A percentile compares a stretch with the other conserved stretches of the same genome.
phyloP scores from a whole-genome alignment of 257 asterid genomes.

The Catharanthus roseus region DNA sequence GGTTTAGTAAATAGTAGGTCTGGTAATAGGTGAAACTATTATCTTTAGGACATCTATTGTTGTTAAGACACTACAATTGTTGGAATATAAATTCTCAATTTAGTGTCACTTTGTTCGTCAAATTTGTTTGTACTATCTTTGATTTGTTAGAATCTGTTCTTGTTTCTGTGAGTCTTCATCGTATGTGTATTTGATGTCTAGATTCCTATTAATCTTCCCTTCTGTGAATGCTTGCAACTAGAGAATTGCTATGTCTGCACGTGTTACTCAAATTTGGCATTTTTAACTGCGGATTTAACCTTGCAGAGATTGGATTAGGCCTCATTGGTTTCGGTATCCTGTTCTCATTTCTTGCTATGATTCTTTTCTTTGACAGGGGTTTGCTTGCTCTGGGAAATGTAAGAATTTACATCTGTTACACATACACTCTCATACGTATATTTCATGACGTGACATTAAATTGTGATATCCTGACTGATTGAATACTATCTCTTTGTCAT shows the following conservation, averaged over 20 bases:
- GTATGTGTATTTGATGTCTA: not conserved
- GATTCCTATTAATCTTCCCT: not conserved
- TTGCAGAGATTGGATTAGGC: conserved; percentile 79
- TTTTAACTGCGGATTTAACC: conserved; percentile 11
- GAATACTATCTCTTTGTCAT: conserved; percentile 19
- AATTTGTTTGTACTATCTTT: not conserved
- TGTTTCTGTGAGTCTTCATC: not conserved
- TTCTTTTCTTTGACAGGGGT: conserved; percentile 81
- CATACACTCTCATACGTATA: not conserved
- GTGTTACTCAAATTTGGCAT: conserved; percentile 6
- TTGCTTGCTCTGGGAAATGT: conserved; percentile 89
- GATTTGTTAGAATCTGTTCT: not conserved
- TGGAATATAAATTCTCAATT: not conserved
- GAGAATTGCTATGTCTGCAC: not conserved
- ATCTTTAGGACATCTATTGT: not conserved
- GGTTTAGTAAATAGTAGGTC: not conserved
- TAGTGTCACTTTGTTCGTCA: not conserved
- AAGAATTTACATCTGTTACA: conserved; percentile 22
- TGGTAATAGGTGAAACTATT: not conserved
- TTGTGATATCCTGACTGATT: conserved; percentile 2
- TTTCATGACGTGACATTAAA: conserved; percentile 1
- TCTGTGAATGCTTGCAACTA: not conserved
- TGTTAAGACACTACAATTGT: not conserved
- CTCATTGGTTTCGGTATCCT: conserved; percentile 72
- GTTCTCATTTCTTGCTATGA: conserved; percentile 65